A percentile compares a stretch with the other conserved stretches of the same genome.
phyloP scores from a whole-genome alignment of 2,329 filamentous ascomycete genomes.

The Pseudopithomyces chartarum region DNA sequence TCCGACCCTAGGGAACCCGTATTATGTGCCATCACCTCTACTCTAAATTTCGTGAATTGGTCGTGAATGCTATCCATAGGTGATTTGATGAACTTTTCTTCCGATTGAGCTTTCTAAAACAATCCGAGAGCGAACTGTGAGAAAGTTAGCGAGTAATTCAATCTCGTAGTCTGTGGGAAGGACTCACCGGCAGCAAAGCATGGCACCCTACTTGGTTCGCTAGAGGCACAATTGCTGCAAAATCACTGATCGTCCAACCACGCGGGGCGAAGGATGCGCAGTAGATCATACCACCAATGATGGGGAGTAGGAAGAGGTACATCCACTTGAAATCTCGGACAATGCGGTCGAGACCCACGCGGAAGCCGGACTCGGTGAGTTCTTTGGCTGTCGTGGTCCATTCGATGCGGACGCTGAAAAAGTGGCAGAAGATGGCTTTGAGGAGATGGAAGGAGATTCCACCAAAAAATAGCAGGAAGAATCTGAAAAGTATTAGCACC shows the following conservation, averaged over 20 bases:
- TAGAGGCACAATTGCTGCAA: conserved; percentile 76
- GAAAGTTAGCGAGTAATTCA: neutral
- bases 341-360: conserved; percentile 80
- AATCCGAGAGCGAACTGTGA: neutral
- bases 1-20: neutral
- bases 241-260: conserved; percentile 52
- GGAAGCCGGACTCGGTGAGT: conserved; percentile 80
- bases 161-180: too few relatives aligned
- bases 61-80: neutral
- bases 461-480: conserved; percentile 79
- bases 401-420: conserved; percentile 83
- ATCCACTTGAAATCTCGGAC: conserved; percentile 72
- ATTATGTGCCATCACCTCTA: neutral
- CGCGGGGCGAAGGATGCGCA: conserved; percentile 70
- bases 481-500: conserved; percentile 18
- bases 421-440: conserved; percentile 77
- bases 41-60: neutral
- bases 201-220: conserved; percentile 71
- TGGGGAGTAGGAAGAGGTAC: conserved; percentile 68
- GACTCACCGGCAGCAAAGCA: conserved; percentile 69
- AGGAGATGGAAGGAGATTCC: conserved; percentile 80
- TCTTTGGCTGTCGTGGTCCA: conserved; percentile 86
- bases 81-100: neutral
- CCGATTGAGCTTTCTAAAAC: neutral
- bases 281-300: conserved; percentile 66